Evolutionary conservation across 208 protist genomes (phyloP), one percentile per base, ranked within the genome.

Genomic region (Paratrypanosoma confusum): DNA sequence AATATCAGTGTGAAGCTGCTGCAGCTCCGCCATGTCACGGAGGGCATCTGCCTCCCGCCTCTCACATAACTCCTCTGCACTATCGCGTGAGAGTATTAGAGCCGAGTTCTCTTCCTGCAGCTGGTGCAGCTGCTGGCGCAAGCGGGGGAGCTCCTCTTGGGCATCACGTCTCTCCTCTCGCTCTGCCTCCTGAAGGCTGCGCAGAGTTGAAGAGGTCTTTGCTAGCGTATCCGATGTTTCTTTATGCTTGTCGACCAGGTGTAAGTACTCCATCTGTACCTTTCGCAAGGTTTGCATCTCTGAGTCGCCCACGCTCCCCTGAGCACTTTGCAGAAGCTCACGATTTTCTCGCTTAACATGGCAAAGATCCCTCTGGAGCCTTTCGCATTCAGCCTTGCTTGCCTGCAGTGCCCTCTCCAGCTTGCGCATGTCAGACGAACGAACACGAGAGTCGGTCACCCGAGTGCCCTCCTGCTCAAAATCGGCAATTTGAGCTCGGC

Each of bases 191-290:
- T 56, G 61, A 39, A 73, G 35, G 35, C 78, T 70, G 6, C 53
- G 39, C 27, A 90, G 27, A 38, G 71, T 67, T 34, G 76, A 63
- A 27, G 75, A 60, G 3, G 52, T 59, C 35, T 74, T 81, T 8
- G 48, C 31, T 17, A 45, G 50, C 11, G 61, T 73, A 57, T 90
- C 80, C 5, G 68, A 38, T 21, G 85, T 58, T 16, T 65, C 49
- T 18, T 62, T 77, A 45, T 85, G 55, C 14, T 60, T 63, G 5
- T 68, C 39, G 4, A 75, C 72, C 14, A 91, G 56, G 37, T 91
- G 82, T n/a, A 71, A 71, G 41, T 85, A 85, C 41, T 91, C 82
- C 0, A 85, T 57, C 23, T 71, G 72, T 21, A 73, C 60, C 29
- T 87, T 91, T 39, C 68, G n/a, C n/a, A n/a, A n/a, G n/a, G n/a